phyloP scores from a whole-genome alignment of 306 rosid species.

The Hippophae gyantsensis region DNA sequence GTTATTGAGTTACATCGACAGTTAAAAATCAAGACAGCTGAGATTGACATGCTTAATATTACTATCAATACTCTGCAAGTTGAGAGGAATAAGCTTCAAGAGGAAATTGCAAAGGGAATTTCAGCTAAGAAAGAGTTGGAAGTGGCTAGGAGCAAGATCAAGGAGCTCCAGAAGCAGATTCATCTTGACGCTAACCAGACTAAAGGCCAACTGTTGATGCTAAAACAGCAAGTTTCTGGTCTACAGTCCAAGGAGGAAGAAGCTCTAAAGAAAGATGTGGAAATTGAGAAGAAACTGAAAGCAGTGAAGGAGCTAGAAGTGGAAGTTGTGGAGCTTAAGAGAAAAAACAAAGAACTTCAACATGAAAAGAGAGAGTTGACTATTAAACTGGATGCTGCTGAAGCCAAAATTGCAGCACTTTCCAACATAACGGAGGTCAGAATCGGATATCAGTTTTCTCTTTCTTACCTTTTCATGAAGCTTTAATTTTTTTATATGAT shows the following conservation, averaged over 20 bases:
- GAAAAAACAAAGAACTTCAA: conserved; percentile 43
- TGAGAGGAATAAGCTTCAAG: conserved; percentile 25
- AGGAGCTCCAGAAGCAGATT: conserved; percentile 23
- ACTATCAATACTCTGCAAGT: conserved; percentile 21
- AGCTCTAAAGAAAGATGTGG: conserved; percentile 6
- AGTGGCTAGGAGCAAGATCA: conserved; percentile 16
- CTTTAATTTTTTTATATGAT: too few relatives aligned
- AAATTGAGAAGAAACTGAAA: conserved; percentile 22
- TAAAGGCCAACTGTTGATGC: conserved; percentile 19
- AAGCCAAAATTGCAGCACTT: conserved; percentile 21
- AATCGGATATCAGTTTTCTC: not conserved
- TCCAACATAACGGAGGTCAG: conserved; percentile 18
- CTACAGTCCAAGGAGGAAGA: conserved; percentile 8
- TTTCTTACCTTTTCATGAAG: not conserved
- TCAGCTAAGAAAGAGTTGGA: conserved; percentile 26
- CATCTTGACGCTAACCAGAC: conserved; percentile 5
- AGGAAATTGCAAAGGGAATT: conserved; percentile 20
- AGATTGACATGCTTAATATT: conserved; percentile 23
- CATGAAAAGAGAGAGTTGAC: conserved; percentile 38
- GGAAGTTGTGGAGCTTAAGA: conserved; percentile 26
- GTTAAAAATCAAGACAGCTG: conserved; percentile 16
- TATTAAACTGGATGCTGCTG: conserved; percentile 16
- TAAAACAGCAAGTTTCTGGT: conserved; percentile 23
- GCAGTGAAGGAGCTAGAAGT: conserved; percentile 14
- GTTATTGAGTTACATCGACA: conserved; percentile 17